Evolutionary conservation across 331 rosid species (phyloP), one percentile per base, ranked within the genome.

Genomic region (Malus hybrid): DNA sequence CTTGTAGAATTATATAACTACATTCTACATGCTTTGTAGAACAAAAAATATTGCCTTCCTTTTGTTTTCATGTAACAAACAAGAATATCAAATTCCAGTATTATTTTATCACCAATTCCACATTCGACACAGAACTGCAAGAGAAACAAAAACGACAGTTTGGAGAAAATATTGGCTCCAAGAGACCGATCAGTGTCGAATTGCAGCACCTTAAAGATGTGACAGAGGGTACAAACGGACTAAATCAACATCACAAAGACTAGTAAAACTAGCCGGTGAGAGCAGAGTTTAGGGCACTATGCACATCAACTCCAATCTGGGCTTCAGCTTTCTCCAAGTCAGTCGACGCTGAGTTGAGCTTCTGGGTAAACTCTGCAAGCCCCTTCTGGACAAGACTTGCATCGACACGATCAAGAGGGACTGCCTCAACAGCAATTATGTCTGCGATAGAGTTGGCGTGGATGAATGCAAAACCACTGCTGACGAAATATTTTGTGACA

Each of bases 281-380:
- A 46, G 98, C 93, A 5, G 83, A 15, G 75, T 88, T 92, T 72
- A 95, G 91, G 16, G 98, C 96, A 11, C 97, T 92, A 69, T 92
- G 98, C 71, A 95, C 88, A 20, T 92, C 99, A 29, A 95, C 90
- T 68, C 98, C 99, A 60, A 95, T 95, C 85, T 95, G 99, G 76
- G 99, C 98, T 79, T 95, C 99, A 10, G 99, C 99, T 81, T 92
- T 95, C 93, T 95, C 99, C 88, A 89, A 81, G 75, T 95, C 98
- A 11, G 96, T 92, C 0, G 97, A 34, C 65, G 99, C 99, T 1
- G 99, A 84, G 91, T 55, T 90, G 75, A 95, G 86, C 90, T 95
- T 92, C 88, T 95, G 99, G 67, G 85, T 92, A 87, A 90, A 95
- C 28, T 95, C 99, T 31, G 94, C 88, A 71, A 95, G 96, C 71